Evolutionary conservation across 2,329 filamentous ascomycete species (phyloP).

Genomic region (Penicillium sp.): DNA sequence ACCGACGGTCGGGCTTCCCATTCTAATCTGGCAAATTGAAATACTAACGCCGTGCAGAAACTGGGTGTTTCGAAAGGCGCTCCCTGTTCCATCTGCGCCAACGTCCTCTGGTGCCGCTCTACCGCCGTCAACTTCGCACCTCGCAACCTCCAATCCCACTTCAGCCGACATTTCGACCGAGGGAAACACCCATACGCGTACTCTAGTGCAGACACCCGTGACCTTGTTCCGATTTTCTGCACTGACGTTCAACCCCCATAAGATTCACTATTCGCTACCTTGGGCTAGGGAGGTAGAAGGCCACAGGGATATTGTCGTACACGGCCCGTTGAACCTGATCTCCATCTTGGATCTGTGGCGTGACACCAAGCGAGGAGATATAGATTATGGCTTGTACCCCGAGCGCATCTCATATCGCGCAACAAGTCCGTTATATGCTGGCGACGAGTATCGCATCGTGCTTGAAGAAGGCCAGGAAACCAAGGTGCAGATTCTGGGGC

Average conservation of each 20-base stretch:
- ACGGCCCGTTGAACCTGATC: constrained; percentile 47
- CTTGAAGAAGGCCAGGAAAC: constrained; percentile 35
- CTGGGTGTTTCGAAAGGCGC: constrained; percentile 48
- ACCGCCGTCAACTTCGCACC: constrained; percentile 12
- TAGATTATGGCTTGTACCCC: constrained; percentile 35
- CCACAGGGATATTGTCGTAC: constrained; percentile 46
- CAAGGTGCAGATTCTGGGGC: constrained; percentile 38
- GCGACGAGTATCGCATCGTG: constrained; percentile 50
- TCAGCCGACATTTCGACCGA: constrained; percentile 23
- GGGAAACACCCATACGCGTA: constrained; percentile 32
- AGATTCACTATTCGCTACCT: constrained; percentile 47
- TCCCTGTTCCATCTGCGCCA: constrained; percentile 23
- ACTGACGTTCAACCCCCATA: constrained; percentile 48
- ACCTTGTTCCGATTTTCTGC: constrained; percentile 49
- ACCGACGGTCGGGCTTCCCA: constrained; percentile 48
- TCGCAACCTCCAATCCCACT: constrained; percentile 14
- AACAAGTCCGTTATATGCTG: constrained; percentile 53
- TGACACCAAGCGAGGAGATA: constrained; percentile 38
- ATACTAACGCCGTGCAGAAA: constrained; percentile 31
- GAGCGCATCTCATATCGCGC: constrained; percentile 51
- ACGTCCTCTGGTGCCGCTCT: constrained; percentile 3
- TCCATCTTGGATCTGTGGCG: constrained; percentile 48
- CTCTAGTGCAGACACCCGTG: constrained; percentile 39
- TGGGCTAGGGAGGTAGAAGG: constrained; percentile 48
- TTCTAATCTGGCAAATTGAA: not conserved